Percentiles rank a stretch among this genome's conserved stretches.
phyloP scores from a whole-genome alignment of 148 eudicot species.

The Spergularia bocconei region DNA sequence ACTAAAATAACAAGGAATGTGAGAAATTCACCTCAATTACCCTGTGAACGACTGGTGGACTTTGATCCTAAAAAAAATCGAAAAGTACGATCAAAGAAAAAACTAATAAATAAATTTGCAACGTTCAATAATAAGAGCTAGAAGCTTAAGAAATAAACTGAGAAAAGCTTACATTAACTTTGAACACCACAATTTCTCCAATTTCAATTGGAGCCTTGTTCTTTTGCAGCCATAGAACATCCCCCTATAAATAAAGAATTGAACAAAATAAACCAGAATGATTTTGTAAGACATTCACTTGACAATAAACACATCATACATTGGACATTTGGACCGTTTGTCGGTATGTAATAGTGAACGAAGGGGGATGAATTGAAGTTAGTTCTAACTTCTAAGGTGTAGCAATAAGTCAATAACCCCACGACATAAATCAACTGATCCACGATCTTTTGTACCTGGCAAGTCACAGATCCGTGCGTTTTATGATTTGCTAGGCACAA shows the following conservation, averaged over 20 bases:
- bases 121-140: neutral
- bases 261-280: neutral
- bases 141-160: neutral
- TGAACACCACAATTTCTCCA: conserved; percentile 35
- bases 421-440: no score
- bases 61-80: conserved; percentile 15
- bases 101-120: neutral
- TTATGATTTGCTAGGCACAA: no score
- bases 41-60: conserved; percentile 28
- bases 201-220: conserved; percentile 13
- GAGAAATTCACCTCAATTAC: conserved; percentile 22
- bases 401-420: no score
- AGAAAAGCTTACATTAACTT: conserved; percentile 19
- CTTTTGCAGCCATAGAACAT: conserved; percentile 22
- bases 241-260: conserved; percentile 20
- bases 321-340: no score
- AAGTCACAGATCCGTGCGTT: no score
- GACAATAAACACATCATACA: no score
- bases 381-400: no score
- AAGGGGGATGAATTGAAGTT: no score
- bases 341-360: no score
- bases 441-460: no score
- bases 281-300: neutral
- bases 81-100: neutral
- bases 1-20: no score